Conservation (phyloP, 331 rosid species). For the Quercus lobata region DNA sequence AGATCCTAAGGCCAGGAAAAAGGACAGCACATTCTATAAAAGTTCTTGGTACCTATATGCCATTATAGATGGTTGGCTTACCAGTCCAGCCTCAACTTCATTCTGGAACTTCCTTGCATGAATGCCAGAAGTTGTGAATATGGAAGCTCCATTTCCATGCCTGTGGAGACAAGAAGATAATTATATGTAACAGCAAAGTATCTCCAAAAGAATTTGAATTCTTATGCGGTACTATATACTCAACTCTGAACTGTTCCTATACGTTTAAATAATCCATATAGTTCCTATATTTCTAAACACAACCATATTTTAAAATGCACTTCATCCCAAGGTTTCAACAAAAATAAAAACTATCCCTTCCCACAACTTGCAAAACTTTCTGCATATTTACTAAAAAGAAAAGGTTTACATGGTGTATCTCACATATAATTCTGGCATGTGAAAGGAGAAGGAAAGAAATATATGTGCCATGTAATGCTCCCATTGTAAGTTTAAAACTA, state of each 20-base stretch:
- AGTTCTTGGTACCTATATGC: background rate
- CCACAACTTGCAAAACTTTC: background rate
- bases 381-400: background rate
- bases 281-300: conserved; percentile 2
- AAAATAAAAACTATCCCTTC: background rate
- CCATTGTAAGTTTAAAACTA: background rate
- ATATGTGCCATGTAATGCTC: background rate
- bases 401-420: background rate
- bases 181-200: background rate
- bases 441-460: background rate
- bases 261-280: background rate
- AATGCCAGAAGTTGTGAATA: conserved; percentile 60
- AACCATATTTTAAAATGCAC: background rate
- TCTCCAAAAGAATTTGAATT: conserved; percentile 4
- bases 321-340: background rate
- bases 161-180: conserved; percentile 24
- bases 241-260: background rate
- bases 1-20: background rate
- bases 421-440: background rate
- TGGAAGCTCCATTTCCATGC: conserved; percentile 58
- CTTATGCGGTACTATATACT: background rate
- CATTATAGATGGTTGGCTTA: conserved; percentile 18
- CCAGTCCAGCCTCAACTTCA: conserved; percentile 69
- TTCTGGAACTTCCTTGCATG: conserved; percentile 68
- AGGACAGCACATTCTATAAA: background rate